phyloP scores from a whole-genome alignment of 2,329 filamentous ascomycete species.

The Penicillium fuscoglaucum region DNA sequence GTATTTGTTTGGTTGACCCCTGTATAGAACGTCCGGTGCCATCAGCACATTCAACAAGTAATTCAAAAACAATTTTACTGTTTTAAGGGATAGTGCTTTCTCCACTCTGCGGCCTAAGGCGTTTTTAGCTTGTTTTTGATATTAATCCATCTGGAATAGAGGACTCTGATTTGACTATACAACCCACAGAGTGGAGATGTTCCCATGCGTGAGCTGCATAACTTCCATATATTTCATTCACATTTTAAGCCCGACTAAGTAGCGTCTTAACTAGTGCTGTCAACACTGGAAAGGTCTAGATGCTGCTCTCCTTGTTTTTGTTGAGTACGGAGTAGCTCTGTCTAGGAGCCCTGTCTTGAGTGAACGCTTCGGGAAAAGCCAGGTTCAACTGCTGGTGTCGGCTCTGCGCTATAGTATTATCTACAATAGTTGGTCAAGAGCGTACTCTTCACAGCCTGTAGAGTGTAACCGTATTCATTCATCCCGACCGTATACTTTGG shows the following conservation, averaged over 20 bases:
- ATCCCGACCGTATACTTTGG: neutral
- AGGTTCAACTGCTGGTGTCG: neutral
- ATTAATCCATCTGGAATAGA: neutral
- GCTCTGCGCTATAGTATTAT: neutral
- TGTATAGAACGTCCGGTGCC: neutral
- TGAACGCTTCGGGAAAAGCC: neutral
- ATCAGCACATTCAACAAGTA: neutral
- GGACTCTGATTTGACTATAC: neutral
- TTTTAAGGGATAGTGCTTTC: neutral
- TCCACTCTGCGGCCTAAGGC: neutral
- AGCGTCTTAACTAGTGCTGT: neutral
- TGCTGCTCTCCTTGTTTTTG: neutral
- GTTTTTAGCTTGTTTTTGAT: neutral
- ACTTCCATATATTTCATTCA: neutral
- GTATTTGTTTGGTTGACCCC: neutral
- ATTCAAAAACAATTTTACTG: neutral
- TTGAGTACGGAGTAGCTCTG: neutral
- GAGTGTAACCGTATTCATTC: neutral
- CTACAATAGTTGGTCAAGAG: neutral
- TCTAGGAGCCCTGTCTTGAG: too few species aligned
- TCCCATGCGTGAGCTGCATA: neutral
- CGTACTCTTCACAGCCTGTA: neutral
- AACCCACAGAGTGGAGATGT: neutral
- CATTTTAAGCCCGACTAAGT: neutral
- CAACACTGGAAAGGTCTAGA: neutral